These are phyloP conservation scores for Panaeolus papilionaceus DNA, from an alignment of 768 basidiomycete species.

Conservation along the genomic window DNA sequence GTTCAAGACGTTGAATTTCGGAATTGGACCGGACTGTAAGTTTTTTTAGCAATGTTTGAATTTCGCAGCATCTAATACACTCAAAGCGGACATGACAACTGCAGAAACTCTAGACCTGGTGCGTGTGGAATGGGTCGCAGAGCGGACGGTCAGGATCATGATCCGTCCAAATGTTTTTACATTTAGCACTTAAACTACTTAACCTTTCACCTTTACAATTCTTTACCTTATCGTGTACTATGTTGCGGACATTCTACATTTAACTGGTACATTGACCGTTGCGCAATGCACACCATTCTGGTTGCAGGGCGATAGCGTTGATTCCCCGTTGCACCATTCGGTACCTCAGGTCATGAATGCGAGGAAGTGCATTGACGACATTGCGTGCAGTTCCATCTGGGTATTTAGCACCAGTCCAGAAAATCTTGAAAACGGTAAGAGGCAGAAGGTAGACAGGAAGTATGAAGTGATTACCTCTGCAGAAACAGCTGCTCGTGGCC, in stretches of 20 bases:
- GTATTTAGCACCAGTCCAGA: constrained; percentile 67
- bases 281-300: constrained; percentile 73
- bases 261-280: constrained; percentile 40
- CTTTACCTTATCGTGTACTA: not conserved
- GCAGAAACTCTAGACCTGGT: constrained; percentile 76
- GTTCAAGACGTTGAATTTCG: constrained; percentile 87
- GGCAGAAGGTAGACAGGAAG: not conserved
- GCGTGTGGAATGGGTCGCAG: constrained; percentile 83
- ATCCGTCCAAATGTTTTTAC: constrained; percentile 86
- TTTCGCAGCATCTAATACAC: not conserved
- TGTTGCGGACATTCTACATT: not conserved
- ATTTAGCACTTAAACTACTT: constrained; percentile 68
- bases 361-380: constrained; percentile 56
- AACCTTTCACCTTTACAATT: constrained; percentile 46
- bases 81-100: constrained; percentile 44
- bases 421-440: constrained; percentile 43
- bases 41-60: constrained; percentile 14
- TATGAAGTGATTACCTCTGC: constrained; percentile 53
- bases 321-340: constrained; percentile 69
- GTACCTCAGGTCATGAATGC: constrained; percentile 70
- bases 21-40: constrained; percentile 84
- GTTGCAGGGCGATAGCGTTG: constrained; percentile 65
- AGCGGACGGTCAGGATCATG: constrained; percentile 81
- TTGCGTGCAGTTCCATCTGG: constrained; percentile 47
- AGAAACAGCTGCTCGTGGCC: constrained; percentile 75